phyloP scores from a whole-genome alignment of 2,329 filamentous ascomycete species.

The Claviceps citrina region DNA sequence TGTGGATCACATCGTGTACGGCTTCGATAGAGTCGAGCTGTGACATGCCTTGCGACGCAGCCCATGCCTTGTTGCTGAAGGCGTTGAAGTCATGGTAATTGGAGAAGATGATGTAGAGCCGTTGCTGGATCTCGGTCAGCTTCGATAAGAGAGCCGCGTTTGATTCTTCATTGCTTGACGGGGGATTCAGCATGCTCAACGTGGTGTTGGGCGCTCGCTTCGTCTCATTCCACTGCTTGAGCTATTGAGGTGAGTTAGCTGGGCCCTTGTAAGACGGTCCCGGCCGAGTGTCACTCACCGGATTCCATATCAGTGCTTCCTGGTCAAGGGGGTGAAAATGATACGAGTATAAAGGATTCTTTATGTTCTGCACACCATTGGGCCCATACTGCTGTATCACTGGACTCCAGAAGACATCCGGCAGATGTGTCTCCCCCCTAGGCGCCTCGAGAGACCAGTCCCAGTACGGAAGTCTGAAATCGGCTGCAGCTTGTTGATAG shows the following conservation, averaged over 20 bases:
- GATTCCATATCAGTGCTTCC: conserved; percentile 41
- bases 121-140: conserved; percentile 39
- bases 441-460: conserved; percentile 40
- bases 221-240: conserved; percentile 44
- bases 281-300: conserved; percentile 30
- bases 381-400: conserved; percentile 40
- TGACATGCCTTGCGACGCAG: conserved; percentile 27
- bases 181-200: conserved; percentile 15
- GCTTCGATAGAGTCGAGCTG: conserved; percentile 50
- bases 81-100: conserved; percentile 51
- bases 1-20: conserved; percentile 48
- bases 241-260: conserved; percentile 21
- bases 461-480: conserved; percentile 44
- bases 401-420: conserved; percentile 28
- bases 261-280: neutral
- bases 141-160: conserved; percentile 29
- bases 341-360: conserved; percentile 48
- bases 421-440: conserved; percentile 32
- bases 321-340: conserved; percentile 43
- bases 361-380: conserved; percentile 37
- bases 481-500: conserved; percentile 35
- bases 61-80: conserved; percentile 55
- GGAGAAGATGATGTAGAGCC: conserved; percentile 52
- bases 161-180: conserved; percentile 45
- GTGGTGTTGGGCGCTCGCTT: conserved; percentile 35